Evolutionary conservation across 257 asterid genomes (phyloP), one percentile per base, ranked within the genome.

Genomic region (Penstemon barbatus): DNA sequence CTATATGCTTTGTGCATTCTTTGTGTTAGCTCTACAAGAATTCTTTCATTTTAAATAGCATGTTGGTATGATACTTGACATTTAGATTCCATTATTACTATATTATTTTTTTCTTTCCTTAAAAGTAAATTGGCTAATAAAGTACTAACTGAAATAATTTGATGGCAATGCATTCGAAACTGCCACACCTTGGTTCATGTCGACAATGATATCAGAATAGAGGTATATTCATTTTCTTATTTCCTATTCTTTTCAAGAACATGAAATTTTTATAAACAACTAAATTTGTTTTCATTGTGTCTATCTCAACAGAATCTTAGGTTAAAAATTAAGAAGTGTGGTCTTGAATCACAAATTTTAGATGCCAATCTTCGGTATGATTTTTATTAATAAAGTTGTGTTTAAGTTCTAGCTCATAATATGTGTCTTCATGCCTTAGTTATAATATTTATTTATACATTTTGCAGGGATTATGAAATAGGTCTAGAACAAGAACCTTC

Each of bases 351-450:
- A 43, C 89, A 81, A 55, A 71, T 85, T 36, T 39, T 71, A 9
- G 87, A 86, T 77, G 77, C 87, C 52, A 74, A 53, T 39, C 84
- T 85, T 15, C 75, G 92, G 92, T 88, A 60, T 78, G 4, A 4
- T 53, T 39, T 6, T 6, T 63, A 5, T 5, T 13, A 40, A 5
- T 7, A 0, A 49, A 5, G 4, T 5, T 19, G 6, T 18, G 13
- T 37, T 58, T 56, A 6, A 48, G 25, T 37, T 69, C 50, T 18
- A 13, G 50, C n/a, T 51, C 38, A 7, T 51, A 39, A 9, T 7
- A 25, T 8, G n/a, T 55, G 13, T 11, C 44, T 8, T 8, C 2
- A 56, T 25, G 33, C 2, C 67, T 25, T 13, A n/a, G 7, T 10
- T 51, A 42, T 38, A 13, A 3, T 5, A 37, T 53, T 69, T 49